These are phyloP conservation scores for Cyclotella cryptica DNA, from an alignment of 108 stramenopile genomes.

Conservation along the genomic window DNA sequence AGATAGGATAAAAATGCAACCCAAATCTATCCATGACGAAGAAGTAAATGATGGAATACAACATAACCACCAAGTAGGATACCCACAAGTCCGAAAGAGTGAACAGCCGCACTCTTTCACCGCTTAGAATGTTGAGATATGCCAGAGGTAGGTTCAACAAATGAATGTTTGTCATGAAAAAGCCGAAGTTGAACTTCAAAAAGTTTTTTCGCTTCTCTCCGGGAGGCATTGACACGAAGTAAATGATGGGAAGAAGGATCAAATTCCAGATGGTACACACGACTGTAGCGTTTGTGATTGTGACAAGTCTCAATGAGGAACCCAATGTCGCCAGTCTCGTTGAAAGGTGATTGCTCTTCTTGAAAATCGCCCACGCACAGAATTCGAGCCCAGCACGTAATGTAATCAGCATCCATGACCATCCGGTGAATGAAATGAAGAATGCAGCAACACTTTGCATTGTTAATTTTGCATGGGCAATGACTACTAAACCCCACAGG, in stretches of 20 bases:
- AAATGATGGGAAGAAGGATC: slow-evolving; percentile 71
- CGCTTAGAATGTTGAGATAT: slow-evolving; percentile 50
- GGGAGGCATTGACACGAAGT: slow-evolving; percentile 58
- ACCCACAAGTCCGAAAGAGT: slow-evolving; percentile 67
- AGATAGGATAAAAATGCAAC: slow-evolving; percentile 84
- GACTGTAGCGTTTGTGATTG: slow-evolving; percentile 48
- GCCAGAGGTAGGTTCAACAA: slow-evolving; percentile 73
- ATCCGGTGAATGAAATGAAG: slow-evolving; percentile 53
- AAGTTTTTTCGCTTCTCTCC: slow-evolving; percentile 59
- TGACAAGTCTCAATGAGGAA: slow-evolving; percentile 46
- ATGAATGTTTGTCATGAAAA: slow-evolving; percentile 77
- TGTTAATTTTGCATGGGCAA: slow-evolving; percentile 29
- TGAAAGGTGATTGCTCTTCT: slow-evolving; percentile 12
- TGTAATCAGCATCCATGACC: slow-evolving; percentile 53
- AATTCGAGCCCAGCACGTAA: slow-evolving; percentile 45
- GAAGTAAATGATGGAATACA: slow-evolving; percentile 70
- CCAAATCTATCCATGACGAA: slow-evolving; percentile 84
- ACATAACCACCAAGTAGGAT: slow-evolving; percentile 43
- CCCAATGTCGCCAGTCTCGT: slow-evolving; percentile 25
- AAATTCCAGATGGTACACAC: slow-evolving; percentile 84
- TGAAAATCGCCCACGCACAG: slow-evolving; percentile 26
- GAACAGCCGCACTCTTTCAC: slow-evolving; percentile 52
- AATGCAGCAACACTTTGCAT: slow-evolving; percentile 38
- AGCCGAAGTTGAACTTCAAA: slow-evolving; percentile 63
- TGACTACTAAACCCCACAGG: slow-evolving; percentile 39